Evolutionary conservation across 768 basidiomycete genomes (phyloP), one percentile per base, ranked within the genome.

Genomic region (Rhizopogon vinicolor): DNA sequence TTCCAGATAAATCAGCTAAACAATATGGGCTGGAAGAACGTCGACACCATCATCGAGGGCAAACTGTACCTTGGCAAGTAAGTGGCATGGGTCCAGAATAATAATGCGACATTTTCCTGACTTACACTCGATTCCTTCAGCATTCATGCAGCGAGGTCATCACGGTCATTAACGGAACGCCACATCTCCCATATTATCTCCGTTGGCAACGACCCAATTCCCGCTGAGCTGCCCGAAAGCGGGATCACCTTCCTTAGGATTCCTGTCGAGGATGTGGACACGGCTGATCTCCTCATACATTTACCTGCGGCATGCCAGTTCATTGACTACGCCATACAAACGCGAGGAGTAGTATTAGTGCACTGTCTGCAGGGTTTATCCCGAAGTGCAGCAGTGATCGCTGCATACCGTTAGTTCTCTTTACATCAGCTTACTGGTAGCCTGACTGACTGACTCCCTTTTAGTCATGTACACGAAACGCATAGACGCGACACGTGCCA

Each of bases 111-210:
- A 48, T 6, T 66, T 58, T 37, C 51, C 13, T 48, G 18, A 51
- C 44, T 28, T 37, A 46, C 39, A 16, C 59, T 49, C 57, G 19
- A 10, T 55, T 42, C 29, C 57, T 42, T 58, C 54, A 90, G 89
- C 65, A 76, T 89, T 62, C 75, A 79, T 62, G 85, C 88, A 50
- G 88, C 89, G 31, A 78, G 78, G 60, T 87, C 88, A 37, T 80
- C 87, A 25, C 81, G 87, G 65, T 81, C 84, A 53, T 75, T 90
- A 69, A 77, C 82, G 49, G 87, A 90, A 68, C 83, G 84, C 61
- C 81, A 82, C 57, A 86, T 92, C 58, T 89, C 87, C 5, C 90
- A 92, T 70, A 83, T 91, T 50, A 68, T 92, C 16, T 91, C 89
- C 44, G 88, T 90, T 52, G 91, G 90, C 63, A 68, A 73, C 37